Evolutionary conservation across 768 basidiomycete species (phyloP).

Genomic region (Tylopilus felleus): DNA sequence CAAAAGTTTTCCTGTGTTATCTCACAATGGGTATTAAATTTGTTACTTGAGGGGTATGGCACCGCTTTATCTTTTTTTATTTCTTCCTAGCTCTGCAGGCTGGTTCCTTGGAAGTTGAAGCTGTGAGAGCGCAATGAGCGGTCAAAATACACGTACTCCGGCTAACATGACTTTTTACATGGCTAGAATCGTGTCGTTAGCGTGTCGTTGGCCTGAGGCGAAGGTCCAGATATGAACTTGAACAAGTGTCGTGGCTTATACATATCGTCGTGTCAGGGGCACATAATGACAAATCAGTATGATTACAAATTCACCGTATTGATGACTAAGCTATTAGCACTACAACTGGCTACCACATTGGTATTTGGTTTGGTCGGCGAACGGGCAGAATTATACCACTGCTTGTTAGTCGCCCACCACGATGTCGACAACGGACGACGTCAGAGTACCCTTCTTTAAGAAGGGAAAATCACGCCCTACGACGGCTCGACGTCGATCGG

Average conservation of each 20-base stretch:
- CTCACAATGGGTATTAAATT: not conserved
- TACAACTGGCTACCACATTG: too few species aligned
- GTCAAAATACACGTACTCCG: not conserved
- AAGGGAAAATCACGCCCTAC: slow-evolving; percentile 77
- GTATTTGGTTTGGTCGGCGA: not conserved
- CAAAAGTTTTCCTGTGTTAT: not conserved
- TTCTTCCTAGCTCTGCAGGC: not conserved
- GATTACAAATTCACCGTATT: slow-evolving; percentile 8
- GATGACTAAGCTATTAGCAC: slow-evolving; percentile 18
- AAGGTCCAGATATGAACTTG: not conserved
- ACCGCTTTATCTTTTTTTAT: not conserved
- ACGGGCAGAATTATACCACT: not conserved
- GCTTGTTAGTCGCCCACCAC: slow-evolving; percentile 3
- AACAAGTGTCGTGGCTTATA: too few species aligned
- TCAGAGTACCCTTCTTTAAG: slow-evolving; percentile 85
- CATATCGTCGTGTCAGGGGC: not conserved
- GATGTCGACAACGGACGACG: slow-evolving; percentile 34
- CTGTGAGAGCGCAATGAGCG: not conserved
- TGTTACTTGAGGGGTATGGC: not conserved
- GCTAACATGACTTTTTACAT: not conserved
- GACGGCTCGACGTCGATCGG: slow-evolving; percentile 71
- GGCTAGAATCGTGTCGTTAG: too few species aligned
- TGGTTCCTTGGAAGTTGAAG: not conserved
- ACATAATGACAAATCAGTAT: slow-evolving; percentile 6
- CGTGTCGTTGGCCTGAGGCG: too few species aligned